Evolutionary conservation across 495 filamentous ascomycete genomes (phyloP), one percentile per base, ranked within the genome.

Genomic region (Gamarada debralockiae): DNA sequence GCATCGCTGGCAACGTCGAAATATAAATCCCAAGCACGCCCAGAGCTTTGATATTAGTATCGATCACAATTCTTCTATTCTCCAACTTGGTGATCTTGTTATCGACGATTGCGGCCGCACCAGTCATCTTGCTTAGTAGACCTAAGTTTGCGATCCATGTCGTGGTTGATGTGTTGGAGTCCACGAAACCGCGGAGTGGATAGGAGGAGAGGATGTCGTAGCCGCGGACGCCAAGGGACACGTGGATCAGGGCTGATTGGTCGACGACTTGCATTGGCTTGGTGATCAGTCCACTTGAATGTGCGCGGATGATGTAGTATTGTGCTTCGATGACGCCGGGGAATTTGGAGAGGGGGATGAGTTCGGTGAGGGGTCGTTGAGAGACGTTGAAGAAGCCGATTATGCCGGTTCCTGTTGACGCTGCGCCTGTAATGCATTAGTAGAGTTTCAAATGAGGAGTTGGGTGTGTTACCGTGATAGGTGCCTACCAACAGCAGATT

Each of bases 61-160:
- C 78, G 15, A 91, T 66, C 14, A 81, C 67, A 23, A 95, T 66
- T 34, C 71, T 65, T 2, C 87, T 83, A 38, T 79, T 84, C 22
- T 79, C 70, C 9, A 78, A 68, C 7, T 82, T 59, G 21, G 71
- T 74, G 13, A 82, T 75, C n/a, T 76, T 73, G 12, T 73, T 83
- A 8, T 65, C 70, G 1, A 86, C 61, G 13, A 97, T 72, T 0
- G 90, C 93, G 0, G 88, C 91, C 2, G 83, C 82, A 7, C 90
- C 93, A 2, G 90, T 90, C 85, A 97, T 95, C 65, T 96, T 95
- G 14, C 78, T 87, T 20, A 96, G 56, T 3, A 98, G 70, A 9
- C 93, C 93, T 2, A 98, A 67, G n/a, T 85, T 80, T 0, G 86
- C 85, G 12, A 89, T 56, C 51, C 59, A 60, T 3, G 73, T 69